A percentile compares a stretch with the other conserved stretches of the same genome.
phyloP scores from a whole-genome alignment of 2,329 filamentous ascomycete species.

The Beauveria varroae region DNA sequence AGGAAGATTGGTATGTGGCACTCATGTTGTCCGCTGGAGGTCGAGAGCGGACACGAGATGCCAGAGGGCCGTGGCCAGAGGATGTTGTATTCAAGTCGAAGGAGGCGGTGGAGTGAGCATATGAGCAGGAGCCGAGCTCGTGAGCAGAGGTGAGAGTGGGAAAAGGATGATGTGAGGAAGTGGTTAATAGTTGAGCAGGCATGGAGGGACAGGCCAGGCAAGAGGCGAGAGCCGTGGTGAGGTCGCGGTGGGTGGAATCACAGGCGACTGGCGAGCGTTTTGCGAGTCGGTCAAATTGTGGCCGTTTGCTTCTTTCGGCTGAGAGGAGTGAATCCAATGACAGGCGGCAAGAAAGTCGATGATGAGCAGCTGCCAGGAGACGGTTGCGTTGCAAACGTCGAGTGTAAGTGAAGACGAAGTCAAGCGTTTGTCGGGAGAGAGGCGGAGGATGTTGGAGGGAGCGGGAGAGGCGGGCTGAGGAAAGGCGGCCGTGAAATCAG shows the following conservation, averaged over 20 bases:
- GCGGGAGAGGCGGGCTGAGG: neutral
- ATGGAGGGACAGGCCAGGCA: neutral
- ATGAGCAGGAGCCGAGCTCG: neutral
- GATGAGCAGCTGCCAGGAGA: neutral
- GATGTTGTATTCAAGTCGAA: neutral
- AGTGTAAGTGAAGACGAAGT: slow-evolving; percentile 2
- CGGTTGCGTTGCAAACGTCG: neutral
- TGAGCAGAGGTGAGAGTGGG: neutral
- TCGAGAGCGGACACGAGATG: neutral
- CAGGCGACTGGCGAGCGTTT: neutral
- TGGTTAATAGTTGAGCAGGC: slow-evolving; percentile 3
- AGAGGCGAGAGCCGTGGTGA: neutral
- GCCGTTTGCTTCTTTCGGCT: neutral
- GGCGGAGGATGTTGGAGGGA: neutral
- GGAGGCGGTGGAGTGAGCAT: neutral
- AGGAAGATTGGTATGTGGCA: slow-evolving; percentile 41
- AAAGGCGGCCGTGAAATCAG: neutral
- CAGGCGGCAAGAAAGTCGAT: neutral
- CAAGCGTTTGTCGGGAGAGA: neutral
- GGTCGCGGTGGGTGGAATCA: neutral
- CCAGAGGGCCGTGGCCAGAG: neutral
- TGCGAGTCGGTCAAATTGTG: neutral
- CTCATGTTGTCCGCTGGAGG: slow-evolving; percentile 40
- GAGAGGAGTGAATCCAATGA: neutral
- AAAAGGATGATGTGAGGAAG: neutral